Base-by-base conservation (phyloP, 2,329 filamentous ascomycete genomes). In the Neofusicoccum ribis region DNA sequence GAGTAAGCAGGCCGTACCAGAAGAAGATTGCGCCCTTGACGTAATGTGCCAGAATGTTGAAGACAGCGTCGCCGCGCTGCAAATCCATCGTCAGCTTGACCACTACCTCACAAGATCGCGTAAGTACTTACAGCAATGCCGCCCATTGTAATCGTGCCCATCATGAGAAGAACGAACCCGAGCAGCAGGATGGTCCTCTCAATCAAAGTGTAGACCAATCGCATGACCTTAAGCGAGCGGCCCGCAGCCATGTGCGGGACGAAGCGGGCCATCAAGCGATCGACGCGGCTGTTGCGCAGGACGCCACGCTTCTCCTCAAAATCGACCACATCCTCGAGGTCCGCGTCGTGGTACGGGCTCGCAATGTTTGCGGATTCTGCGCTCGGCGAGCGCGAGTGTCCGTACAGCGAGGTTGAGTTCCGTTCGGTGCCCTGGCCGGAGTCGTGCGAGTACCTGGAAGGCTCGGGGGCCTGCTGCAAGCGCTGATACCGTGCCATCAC, bases 21-120 rank as follows among this genome's bases (percentile, higher is more conserved):
- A 97, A 92, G 82, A 98, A 98, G 63, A 98, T 90, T 3, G 91
- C 91, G 51, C 94, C 94, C 76, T 98, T 98, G 76, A 97, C 88
- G 81, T 92, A 97, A 74, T 98, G 94, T 7, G 94, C 94, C 47
- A 97, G 83, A 1, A 94, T 92, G 70, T 89, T 93, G 81, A 94
- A 96, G 65, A 97, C 81, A 2, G 83, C 82, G 23, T 77, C 76
- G 5, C 86, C 89, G 75, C 90, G 88, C 90, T 93, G 11, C 3
- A 23, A 20, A 36, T 27, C 34, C 60, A 69, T 39, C 71, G 68
- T 63, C 20, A 56, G 49, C 12, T 12, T 5, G 14, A 23, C n/a
- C 46, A 34, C 12, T 17, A 52, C 2, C 11, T 6, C 17, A 27
- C 11, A 43, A 27, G 7, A 12, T 2, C 27, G 27, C 3, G 15